These are phyloP conservation scores for Neoboletus brunneissimus DNA, from an alignment of 768 basidiomycete genomes.

Conservation along the genomic window DNA sequence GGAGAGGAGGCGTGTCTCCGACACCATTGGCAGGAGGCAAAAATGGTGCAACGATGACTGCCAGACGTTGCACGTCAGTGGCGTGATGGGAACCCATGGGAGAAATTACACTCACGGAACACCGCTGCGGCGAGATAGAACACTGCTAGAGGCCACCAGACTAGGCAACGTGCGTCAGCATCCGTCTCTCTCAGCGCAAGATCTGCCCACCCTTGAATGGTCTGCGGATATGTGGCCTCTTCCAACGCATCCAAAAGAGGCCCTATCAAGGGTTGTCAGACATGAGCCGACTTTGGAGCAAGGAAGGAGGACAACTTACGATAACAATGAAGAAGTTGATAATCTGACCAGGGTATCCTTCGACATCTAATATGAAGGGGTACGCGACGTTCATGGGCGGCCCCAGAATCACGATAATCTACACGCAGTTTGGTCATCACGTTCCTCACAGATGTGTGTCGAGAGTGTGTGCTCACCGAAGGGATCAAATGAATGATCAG, in stretches of 20 bases:
- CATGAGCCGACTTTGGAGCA: constrained; percentile 22
- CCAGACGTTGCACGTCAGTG: neutral
- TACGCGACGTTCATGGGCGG: constrained; percentile 53
- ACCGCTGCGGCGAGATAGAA: constrained; percentile 52
- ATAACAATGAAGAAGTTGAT: constrained; percentile 53
- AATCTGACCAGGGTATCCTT: constrained; percentile 48
- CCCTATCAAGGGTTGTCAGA: constrained; percentile 31
- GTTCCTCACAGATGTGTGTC: neutral
- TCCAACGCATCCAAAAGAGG: constrained; percentile 55
- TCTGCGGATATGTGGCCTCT: constrained; percentile 42
- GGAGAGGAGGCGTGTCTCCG: constrained; percentile 59
- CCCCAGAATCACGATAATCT: constrained; percentile 51
- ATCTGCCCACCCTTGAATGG: constrained; percentile 49
- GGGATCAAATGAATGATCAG: constrained; percentile 54
- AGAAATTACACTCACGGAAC: constrained; percentile 41
- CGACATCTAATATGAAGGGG: constrained; percentile 58
- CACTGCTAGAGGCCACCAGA: constrained; percentile 53
- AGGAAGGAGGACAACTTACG: constrained; percentile 30
- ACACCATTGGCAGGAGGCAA: constrained; percentile 50
- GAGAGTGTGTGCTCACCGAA: constrained; percentile 45
- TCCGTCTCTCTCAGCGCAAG: neutral
- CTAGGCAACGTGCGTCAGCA: constrained; percentile 26
- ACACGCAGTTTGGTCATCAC: constrained; percentile 9
- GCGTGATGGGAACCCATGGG: neutral
- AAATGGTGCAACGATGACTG: constrained; percentile 58